Evolutionary conservation across 495 filamentous ascomycete genomes (phyloP).

Genomic region (Aspergillus cristatus): DNA sequence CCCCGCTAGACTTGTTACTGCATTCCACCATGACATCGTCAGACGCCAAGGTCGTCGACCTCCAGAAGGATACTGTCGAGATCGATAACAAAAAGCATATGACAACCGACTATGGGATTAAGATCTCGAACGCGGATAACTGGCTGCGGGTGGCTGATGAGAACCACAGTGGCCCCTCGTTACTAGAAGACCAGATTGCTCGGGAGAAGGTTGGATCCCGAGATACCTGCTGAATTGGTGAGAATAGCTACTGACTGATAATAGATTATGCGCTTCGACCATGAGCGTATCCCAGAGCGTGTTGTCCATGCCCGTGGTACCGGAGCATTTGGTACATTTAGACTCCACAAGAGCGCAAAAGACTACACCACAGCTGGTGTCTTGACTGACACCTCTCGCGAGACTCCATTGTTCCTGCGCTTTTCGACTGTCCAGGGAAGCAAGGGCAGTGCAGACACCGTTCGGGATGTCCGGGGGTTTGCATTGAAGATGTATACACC

Average conservation of each 20-base stretch:
- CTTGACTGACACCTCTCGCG: slow-evolving; percentile 69
- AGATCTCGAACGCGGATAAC: slow-evolving; percentile 64
- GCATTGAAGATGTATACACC: slow-evolving; percentile 64
- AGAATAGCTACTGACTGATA: background rate
- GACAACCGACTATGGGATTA: slow-evolving; percentile 73
- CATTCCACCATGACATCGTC: background rate
- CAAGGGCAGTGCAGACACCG: slow-evolving; percentile 69
- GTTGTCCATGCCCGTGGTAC: slow-evolving; percentile 82
- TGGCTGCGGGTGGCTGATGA: slow-evolving; percentile 61
- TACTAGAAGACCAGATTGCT: slow-evolving; percentile 77
- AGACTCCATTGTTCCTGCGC: slow-evolving; percentile 70
- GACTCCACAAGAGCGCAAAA: slow-evolving; percentile 55
- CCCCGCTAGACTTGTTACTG: too few species aligned
- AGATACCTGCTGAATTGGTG: background rate
- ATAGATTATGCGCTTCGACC: slow-evolving; percentile 73
- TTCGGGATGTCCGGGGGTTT: slow-evolving; percentile 75
- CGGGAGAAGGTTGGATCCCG: slow-evolving; percentile 83
- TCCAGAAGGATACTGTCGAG: slow-evolving; percentile 26
- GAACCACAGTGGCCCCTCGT: slow-evolving; percentile 54
- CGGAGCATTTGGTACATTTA: slow-evolving; percentile 80
- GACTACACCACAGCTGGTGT: slow-evolving; percentile 65
- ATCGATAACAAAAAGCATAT: slow-evolving; percentile 35
- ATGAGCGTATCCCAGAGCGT: slow-evolving; percentile 80
- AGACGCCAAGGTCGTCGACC: slow-evolving; percentile 21
- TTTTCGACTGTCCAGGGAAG: slow-evolving; percentile 79